Evolutionary conservation across 257 asterid species (phyloP).

Genomic region (Solanum bulbocastanum): DNA sequence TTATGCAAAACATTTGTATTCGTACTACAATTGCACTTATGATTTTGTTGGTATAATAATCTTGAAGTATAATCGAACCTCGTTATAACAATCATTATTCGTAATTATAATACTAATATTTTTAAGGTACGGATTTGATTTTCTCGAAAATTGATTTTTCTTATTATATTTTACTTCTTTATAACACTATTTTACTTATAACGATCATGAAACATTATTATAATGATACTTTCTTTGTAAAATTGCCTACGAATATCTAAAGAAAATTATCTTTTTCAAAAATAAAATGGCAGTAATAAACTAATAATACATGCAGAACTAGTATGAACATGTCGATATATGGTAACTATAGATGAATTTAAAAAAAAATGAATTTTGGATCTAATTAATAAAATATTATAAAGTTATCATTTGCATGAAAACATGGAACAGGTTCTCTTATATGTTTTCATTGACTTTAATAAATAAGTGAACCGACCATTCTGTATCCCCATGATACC

Average conservation of each 20-base stretch:
- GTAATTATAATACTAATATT: too few species aligned
- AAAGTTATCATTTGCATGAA: neutral
- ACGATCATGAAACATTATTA: neutral
- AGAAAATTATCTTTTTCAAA: too few species aligned
- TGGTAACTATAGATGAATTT: neutral
- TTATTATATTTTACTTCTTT: neutral
- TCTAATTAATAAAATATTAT: neutral
- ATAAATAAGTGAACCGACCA: neutral
- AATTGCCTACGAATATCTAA: too few species aligned
- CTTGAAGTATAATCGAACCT: too few species aligned
- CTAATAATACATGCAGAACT: neutral
- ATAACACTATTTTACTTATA: too few species aligned
- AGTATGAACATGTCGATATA: neutral
- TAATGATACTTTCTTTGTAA: neutral
- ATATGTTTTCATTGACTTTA: neutral
- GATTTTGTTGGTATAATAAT: neutral
- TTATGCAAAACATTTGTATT: neutral
- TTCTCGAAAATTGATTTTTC: too few species aligned
- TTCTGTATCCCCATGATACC: neutral
- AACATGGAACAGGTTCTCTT: neutral
- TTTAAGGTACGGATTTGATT: fast-evolving
- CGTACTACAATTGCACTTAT: neutral
- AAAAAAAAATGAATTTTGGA: neutral
- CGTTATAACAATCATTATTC: too few species aligned
- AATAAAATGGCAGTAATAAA: too few species aligned